Percentiles rank a stretch among this genome's conserved stretches.
phyloP scores from a whole-genome alignment of 805 yeast species.

The Pichia cephalocereana region DNA sequence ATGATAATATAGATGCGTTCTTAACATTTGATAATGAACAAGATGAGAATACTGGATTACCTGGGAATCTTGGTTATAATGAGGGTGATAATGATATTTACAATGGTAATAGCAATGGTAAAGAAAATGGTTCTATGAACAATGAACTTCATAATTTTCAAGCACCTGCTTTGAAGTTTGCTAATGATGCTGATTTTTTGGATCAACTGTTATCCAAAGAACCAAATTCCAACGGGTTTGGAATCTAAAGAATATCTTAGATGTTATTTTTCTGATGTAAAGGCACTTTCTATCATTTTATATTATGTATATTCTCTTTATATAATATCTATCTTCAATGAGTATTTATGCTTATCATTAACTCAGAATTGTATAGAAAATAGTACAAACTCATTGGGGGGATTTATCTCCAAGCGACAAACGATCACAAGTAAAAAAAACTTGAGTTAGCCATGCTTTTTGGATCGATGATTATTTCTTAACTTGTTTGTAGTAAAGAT shows the following conservation, averaged over 20 bases:
- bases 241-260: constrained; percentile 10
- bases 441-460: too few species aligned
- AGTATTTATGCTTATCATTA: too few species aligned
- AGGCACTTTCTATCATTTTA: too few species aligned
- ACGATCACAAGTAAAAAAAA: too few species aligned
- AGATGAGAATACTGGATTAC: not conserved
- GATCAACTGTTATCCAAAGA: constrained; percentile 10
- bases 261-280: too few species aligned
- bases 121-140: not conserved
- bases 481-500: too few species aligned
- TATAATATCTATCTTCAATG: too few species aligned
- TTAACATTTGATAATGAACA: not conserved
- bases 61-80: not conserved
- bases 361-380: too few species aligned
- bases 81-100: not conserved
- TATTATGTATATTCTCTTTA: too few species aligned
- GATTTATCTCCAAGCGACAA: too few species aligned
- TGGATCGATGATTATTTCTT: too few species aligned
- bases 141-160: not conserved
- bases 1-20: not conserved
- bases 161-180: constrained; percentile 2
- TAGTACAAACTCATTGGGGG: too few species aligned
- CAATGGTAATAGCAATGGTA: not conserved
- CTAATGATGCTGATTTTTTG: constrained; percentile 8
- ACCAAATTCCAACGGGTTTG: constrained; percentile 1